Percentiles rank a stretch among this genome's conserved stretches.
Evolutionary conservation across 257 asterid species (phyloP).

Genomic region (Primulina huaijiensis): DNA sequence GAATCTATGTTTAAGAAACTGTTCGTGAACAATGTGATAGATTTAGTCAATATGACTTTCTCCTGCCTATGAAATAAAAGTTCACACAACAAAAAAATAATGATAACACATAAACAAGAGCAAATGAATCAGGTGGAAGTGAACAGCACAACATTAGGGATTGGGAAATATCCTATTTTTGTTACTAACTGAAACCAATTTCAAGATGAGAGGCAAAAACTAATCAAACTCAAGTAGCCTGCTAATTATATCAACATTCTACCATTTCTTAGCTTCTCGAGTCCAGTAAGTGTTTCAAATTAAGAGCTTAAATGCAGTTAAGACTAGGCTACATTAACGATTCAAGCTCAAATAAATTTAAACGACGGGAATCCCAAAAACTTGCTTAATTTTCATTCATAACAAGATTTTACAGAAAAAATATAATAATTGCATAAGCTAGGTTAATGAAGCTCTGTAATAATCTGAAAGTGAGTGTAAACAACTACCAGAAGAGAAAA

Average conservation of each 20-base stretch:
- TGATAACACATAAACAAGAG: background rate
- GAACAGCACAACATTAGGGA: background rate
- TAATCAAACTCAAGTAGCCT: conserved; percentile 16
- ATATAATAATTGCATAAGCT: background rate
- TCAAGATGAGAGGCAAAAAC: background rate
- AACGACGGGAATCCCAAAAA: background rate
- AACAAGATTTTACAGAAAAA: conserved; percentile 17
- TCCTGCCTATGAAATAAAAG: background rate
- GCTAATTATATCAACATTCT: conserved; percentile 10
- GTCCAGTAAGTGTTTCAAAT: background rate
- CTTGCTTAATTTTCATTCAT: background rate
- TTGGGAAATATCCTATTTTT: background rate
- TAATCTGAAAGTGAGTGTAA: conserved; percentile 14
- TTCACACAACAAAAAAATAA: conserved; percentile 1
- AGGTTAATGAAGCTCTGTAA: background rate
- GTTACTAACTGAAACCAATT: conserved; percentile 10
- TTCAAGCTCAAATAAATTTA: background rate
- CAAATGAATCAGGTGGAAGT: conserved; percentile 8
- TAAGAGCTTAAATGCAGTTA: background rate
- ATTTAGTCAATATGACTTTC: background rate
- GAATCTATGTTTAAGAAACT: conserved; percentile 6
- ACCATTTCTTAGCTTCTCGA: conserved; percentile 15
- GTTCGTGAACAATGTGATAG: background rate
- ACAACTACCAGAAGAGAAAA: conserved; percentile 70
- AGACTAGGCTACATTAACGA: background rate